Evolutionary conservation across 768 basidiomycete species (phyloP).

Genomic region (Clitopilus passeckerianus): DNA sequence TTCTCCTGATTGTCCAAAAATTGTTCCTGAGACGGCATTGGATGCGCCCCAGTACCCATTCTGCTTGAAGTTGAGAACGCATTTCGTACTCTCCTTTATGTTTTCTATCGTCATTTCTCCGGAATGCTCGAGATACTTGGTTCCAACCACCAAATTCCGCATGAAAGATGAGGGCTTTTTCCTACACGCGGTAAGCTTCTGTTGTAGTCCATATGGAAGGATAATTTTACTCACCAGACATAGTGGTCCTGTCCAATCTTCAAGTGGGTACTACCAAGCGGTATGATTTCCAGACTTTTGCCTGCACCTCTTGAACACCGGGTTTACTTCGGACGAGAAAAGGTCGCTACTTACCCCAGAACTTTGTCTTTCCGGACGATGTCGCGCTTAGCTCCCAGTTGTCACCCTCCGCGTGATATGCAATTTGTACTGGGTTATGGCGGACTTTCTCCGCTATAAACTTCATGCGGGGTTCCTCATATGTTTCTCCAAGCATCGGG

Average conservation of each 20-base stretch:
- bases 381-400: conserved; percentile 75
- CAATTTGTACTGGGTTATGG: conserved; percentile 80
- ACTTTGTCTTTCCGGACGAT: conserved; percentile 81
- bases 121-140: conserved; percentile 84
- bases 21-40: conserved; percentile 63
- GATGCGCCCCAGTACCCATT: conserved; percentile 79
- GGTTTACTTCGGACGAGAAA: conserved; percentile 4
- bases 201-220: neutral
- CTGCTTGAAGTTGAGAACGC: conserved; percentile 82
- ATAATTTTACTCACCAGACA: conserved; percentile 51
- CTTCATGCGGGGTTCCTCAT: conserved; percentile 75
- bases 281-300: conserved; percentile 87
- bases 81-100: conserved; percentile 44
- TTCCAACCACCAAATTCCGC: conserved; percentile 85
- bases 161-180: conserved; percentile 85
- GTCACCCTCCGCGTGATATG: conserved; percentile 78
- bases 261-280: conserved; percentile 65
- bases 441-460: conserved; percentile 87
- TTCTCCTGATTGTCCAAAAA: conserved; percentile 50
- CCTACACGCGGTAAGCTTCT: conserved; percentile 35
- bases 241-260: conserved; percentile 64
- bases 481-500: conserved; percentile 86
- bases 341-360: conserved; percentile 67
- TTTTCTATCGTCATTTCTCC: conserved; percentile 79
- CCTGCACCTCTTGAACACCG: conserved; percentile 37